A percentile compares a stretch with the other conserved stretches of the same genome.
These are phyloP conservation scores for Oryza nivara DNA, from an alignment of 176 grass and related monocot genomes.

Conservation along the genomic window DNA sequence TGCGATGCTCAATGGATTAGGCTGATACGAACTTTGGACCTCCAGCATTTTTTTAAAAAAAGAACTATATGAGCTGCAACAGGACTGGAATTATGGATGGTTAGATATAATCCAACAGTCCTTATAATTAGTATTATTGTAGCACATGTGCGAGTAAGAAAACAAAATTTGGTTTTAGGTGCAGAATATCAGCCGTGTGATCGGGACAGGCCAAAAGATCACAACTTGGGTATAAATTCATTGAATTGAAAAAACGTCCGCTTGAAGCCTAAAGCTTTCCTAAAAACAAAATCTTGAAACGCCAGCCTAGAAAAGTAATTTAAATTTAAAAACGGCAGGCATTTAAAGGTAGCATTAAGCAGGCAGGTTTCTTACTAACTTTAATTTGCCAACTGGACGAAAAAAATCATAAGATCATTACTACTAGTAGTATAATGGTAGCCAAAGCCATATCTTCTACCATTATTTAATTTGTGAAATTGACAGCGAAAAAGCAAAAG, in stretches of 20 bases:
- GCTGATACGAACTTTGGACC: not conserved
- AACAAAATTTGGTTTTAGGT: not conserved
- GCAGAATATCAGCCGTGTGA: conserved; percentile 12
- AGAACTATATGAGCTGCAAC: not conserved
- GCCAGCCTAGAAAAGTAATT: conserved; percentile 5
- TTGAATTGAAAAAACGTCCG: conserved; percentile 18
- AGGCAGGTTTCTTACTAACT: conserved; percentile 5
- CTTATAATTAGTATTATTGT: not conserved
- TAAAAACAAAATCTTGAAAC: conserved; percentile 20
- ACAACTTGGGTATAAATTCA: not conserved
- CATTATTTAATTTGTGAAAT: conserved; percentile 13
- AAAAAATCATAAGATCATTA: not conserved
- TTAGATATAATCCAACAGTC: not conserved
- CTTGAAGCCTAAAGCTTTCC: conserved; percentile 36
- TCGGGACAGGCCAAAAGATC: conserved; percentile 15
- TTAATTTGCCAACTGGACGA: conserved; percentile 15
- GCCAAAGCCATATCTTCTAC: not conserved
- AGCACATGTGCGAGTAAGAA: not conserved
- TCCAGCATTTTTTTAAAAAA: conserved; percentile 9
- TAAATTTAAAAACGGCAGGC: conserved; percentile 8
- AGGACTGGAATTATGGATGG: not conserved
- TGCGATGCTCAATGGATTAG: conserved; percentile 6
- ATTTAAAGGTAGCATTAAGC: conserved; percentile 31
- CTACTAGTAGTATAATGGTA: not conserved
- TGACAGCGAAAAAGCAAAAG: not conserved